Base-by-base conservation (phyloP, 148 eudicot species). In the Persicaria maculosa region DNA sequence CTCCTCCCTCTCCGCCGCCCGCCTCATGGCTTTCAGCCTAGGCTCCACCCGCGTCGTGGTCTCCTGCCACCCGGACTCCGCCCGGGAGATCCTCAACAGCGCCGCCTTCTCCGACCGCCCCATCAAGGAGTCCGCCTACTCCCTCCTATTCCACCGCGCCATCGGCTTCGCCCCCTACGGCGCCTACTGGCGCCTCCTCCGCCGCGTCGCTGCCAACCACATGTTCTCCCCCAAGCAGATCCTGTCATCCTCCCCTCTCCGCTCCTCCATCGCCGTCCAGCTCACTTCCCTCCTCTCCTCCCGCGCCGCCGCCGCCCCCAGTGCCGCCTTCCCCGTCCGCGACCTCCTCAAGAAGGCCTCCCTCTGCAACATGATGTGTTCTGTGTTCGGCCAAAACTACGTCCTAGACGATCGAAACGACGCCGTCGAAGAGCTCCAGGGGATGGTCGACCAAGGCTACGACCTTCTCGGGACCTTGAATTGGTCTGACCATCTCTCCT, bases 151-250 rank as follows among this genome's bases (percentile, higher is more conserved):
- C 75, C 79, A 91, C 77, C 77, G 93, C 45, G 86, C 98, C 0
- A 93, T 93, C 9, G 98, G 98, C 72, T 93, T 93, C 62, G 98
- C 98, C 25, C 93, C 96, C 0, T 86, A 86, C 43, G 98, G 97
- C 0, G 73, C 77, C 8, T 93, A 93, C 79, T 93, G 97, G 98
- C 81, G 88, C 6, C 86, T 90, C 44, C 87, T 93, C 6, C 81
- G 98, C 3, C 77, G 83, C 65, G 81, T 93, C 20, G 83, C 96
- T 4, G 83, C 92, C 6, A 80, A 87, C 46, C 96, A 93, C 53
- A 84, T 93, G 79, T 90, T 93, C 77, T 86, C 82, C 73, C 92
- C 93, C 0, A 93, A 88, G 44, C 96, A 90, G 72, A 87, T 93
- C 64, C 86, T 79, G 52, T 83, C 84, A 6, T 77, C 81, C 4